phyloP scores from a whole-genome alignment of 345 rosid species.

The Eucalyptus pumila region DNA sequence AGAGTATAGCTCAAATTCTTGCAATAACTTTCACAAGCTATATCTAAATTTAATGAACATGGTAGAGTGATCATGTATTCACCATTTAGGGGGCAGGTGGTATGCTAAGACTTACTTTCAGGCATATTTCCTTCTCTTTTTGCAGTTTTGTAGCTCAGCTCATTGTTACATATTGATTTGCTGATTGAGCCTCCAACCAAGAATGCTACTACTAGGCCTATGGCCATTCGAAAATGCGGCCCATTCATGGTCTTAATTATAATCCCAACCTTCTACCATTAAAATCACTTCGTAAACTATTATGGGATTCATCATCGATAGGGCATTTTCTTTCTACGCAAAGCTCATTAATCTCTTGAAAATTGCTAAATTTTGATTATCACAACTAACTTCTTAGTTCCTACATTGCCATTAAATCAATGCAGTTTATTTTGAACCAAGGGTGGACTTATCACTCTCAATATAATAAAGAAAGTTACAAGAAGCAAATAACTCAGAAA shows the following conservation, averaged over 20 bases:
- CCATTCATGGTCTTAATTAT: not conserved
- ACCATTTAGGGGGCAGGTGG: not conserved
- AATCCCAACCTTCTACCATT: not conserved
- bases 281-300: not conserved
- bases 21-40: not conserved
- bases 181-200: not conserved
- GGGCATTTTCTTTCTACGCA: not conserved
- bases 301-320: not conserved
- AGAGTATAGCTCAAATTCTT: not conserved
- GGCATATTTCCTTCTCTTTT: not conserved
- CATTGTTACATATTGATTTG: not conserved
- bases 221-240: not conserved
- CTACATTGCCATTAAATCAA: not conserved
- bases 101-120: not conserved
- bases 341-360: not conserved
- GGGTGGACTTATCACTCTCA: not conserved
- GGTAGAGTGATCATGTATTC: not conserved
- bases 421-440: not conserved
- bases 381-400: not conserved
- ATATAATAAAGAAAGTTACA: not conserved
- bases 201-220: not conserved
- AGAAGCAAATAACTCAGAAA: not conserved
- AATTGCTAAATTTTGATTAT: not conserved
- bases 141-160: not conserved
- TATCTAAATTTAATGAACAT: not conserved